Conservation (phyloP, 495 filamentous ascomycete species). For the Monascus purpureus region DNA sequence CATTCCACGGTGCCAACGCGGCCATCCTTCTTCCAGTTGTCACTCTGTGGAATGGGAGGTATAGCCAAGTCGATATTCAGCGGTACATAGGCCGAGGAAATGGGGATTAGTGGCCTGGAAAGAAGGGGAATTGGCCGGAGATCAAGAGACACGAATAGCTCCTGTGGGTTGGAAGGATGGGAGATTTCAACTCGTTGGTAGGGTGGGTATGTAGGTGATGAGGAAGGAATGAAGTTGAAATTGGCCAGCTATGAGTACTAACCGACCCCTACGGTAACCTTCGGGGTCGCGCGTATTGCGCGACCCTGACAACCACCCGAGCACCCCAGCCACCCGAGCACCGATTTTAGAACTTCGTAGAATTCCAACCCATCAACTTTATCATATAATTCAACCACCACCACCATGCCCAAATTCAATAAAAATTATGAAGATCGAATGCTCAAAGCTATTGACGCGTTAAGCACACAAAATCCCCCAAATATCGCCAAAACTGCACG, state of each 20-base stretch:
- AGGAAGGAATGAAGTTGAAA: slow-evolving; percentile 1
- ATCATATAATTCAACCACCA: too few relatives aligned
- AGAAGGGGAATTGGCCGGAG: not conserved
- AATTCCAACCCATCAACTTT: too few relatives aligned
- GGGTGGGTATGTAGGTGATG: not conserved
- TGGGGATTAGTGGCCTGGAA: not conserved
- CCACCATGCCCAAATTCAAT: too few relatives aligned
- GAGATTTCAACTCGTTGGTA: not conserved
- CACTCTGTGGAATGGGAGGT: slow-evolving; percentile 1
- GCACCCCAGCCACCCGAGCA: too few relatives aligned
- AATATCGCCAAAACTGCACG: too few relatives aligned
- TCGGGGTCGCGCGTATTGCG: too few relatives aligned
- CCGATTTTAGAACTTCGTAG: too few relatives aligned
- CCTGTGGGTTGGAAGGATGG: not conserved
- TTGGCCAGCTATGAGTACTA: not conserved
- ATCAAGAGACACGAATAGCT: not conserved
- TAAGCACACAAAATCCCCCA: too few relatives aligned
- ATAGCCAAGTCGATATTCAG: not conserved
- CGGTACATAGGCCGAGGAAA: not conserved
- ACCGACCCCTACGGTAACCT: too few relatives aligned
- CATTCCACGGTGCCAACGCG: not conserved
- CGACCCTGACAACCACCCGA: too few relatives aligned
- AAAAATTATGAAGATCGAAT: too few relatives aligned
- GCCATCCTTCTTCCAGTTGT: not conserved
- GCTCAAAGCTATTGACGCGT: too few relatives aligned